Conservation (phyloP, 257 asterid genomes). For the Ocimum tenuiflorum region DNA sequence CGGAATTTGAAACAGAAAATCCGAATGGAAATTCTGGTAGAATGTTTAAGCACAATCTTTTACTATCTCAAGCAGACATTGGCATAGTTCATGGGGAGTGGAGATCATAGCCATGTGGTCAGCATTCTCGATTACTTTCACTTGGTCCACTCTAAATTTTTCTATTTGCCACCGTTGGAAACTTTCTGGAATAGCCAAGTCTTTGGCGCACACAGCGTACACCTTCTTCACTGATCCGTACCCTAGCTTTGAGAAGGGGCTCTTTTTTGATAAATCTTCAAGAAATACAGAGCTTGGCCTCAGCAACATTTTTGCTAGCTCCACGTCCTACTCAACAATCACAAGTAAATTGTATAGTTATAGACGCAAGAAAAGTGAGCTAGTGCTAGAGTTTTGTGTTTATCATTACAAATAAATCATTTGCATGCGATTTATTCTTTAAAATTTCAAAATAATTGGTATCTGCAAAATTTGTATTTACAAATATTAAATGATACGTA, state of each 20-base stretch:
- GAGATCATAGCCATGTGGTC: slow-evolving; percentile 56
- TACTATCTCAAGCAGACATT: slow-evolving; percentile 32
- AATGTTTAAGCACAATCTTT: not conserved
- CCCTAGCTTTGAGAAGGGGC: slow-evolving; percentile 27
- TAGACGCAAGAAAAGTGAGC: too few relatives aligned
- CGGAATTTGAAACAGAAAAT: not conserved
- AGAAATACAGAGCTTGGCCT: slow-evolving; percentile 38
- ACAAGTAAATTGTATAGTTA: too few relatives aligned
- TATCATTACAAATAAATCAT: too few relatives aligned
- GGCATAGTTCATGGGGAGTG: slow-evolving; percentile 26
- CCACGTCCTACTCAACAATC: slow-evolving; percentile 44
- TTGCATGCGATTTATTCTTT: too few relatives aligned
- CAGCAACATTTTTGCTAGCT: slow-evolving; percentile 32
- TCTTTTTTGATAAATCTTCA: slow-evolving; percentile 30
- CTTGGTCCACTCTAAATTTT: slow-evolving; percentile 28
- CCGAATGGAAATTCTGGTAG: not conserved
- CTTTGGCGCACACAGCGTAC: slow-evolving; percentile 31
- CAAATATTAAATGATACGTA: too few relatives aligned
- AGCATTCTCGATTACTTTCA: slow-evolving; percentile 29
- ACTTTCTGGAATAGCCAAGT: slow-evolving; percentile 22
- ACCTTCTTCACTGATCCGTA: slow-evolving; percentile 46
- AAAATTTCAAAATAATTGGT: too few relatives aligned
- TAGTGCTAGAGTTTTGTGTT: too few relatives aligned
- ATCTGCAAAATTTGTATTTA: too few relatives aligned
- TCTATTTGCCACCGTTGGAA: slow-evolving; percentile 46